Evolutionary conservation across 768 basidiomycete species (phyloP).

Genomic region (Sporobolomyces phaffii): DNA sequence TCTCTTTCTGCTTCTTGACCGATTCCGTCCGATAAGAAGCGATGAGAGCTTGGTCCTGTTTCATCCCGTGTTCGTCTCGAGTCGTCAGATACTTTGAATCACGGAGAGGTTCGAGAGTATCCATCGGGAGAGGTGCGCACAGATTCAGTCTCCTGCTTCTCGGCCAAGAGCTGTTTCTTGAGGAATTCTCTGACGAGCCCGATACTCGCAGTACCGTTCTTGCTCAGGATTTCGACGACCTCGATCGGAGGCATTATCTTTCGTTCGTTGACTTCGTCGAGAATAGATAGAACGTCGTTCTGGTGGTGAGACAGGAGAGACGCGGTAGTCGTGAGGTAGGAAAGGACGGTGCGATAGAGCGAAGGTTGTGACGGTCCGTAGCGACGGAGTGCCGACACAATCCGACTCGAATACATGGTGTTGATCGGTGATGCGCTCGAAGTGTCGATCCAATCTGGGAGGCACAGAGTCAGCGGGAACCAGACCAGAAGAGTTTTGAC

Average conservation of each 20-base stretch:
- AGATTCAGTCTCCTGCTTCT: slow-evolving; percentile 68
- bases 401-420: slow-evolving; percentile 51
- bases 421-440: background rate
- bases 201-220: slow-evolving; percentile 83
- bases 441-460: slow-evolving; percentile 32
- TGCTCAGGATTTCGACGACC: slow-evolving; percentile 77
- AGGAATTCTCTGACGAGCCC: slow-evolving; percentile 90
- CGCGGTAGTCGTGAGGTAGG: slow-evolving; percentile 78
- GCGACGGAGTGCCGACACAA: slow-evolving; percentile 63
- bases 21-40: slow-evolving; percentile 86
- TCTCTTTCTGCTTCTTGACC: slow-evolving; percentile 67
- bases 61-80: background rate
- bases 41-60: slow-evolving; percentile 76
- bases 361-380: slow-evolving; percentile 68
- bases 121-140: slow-evolving; percentile 53
- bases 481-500: no score
- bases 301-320: slow-evolving; percentile 66
- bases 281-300: slow-evolving; percentile 61
- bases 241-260: slow-evolving; percentile 81
- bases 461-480: background rate
- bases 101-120: no score
- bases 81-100: no score
- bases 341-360: slow-evolving; percentile 77
- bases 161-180: slow-evolving; percentile 66
- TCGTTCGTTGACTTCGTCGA: slow-evolving; percentile 73